Evolutionary conservation across 805 yeast species (phyloP).

Genomic region (Ogataea methanolica): DNA sequence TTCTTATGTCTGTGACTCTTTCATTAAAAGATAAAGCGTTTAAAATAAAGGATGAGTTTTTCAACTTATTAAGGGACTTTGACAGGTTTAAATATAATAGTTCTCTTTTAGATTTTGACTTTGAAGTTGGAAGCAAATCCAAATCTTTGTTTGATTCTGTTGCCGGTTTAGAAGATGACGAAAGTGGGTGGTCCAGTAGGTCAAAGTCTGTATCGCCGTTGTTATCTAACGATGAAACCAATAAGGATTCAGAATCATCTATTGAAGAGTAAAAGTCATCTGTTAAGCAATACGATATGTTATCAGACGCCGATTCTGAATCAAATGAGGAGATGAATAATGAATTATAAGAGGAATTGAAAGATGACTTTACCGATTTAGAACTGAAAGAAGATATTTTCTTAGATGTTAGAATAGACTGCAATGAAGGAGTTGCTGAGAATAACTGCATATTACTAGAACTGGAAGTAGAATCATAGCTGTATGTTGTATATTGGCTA

Average conservation of each 20-base stretch:
- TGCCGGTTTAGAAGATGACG: background rate
- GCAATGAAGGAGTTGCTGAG: constrained; percentile 14
- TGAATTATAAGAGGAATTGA: constrained; percentile 4
- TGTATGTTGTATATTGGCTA: too few relatives aligned
- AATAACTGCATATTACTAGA: constrained; percentile 1
- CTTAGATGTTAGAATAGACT: constrained; percentile 7
- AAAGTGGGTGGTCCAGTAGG: background rate
- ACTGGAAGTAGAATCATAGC: too few relatives aligned
- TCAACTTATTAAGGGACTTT: constrained; percentile 9
- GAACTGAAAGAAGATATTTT: constrained; percentile 8
- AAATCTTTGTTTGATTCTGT: background rate
- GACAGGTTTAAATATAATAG: constrained; percentile 7
- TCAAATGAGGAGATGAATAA: background rate
- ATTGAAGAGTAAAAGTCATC: constrained; percentile 1
- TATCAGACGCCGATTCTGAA: background rate
- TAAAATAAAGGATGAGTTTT: constrained; percentile 5
- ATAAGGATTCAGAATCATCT: background rate
- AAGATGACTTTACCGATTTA: constrained; percentile 2
- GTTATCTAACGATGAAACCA: background rate
- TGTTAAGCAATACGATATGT: background rate
- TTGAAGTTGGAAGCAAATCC: background rate
- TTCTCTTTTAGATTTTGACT: constrained; percentile 6
- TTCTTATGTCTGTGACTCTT: constrained; percentile 11
- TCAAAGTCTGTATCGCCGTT: background rate
- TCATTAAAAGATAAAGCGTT: constrained; percentile 14